phyloP scores from a whole-genome alignment of 345 rosid species.

The Linum lewisii region DNA sequence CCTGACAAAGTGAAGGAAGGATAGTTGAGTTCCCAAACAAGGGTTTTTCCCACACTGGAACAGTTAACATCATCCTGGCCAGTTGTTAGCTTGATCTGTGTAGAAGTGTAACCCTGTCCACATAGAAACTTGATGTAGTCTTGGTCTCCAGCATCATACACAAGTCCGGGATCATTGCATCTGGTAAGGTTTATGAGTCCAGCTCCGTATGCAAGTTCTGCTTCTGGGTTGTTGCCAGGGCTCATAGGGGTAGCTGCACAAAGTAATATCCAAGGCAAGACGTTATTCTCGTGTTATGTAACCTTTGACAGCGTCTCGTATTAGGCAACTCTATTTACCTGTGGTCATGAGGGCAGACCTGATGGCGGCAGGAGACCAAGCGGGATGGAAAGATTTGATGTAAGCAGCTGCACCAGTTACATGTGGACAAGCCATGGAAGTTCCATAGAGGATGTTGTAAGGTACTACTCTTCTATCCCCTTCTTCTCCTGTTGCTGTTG shows the following conservation, averaged over 20 bases:
- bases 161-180: not conserved
- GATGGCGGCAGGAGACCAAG: constrained; percentile 21
- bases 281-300: no score
- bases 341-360: constrained; percentile 19
- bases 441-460: constrained; percentile 22
- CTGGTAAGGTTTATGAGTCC: not conserved
- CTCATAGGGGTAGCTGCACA: not conserved
- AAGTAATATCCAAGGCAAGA: no score
- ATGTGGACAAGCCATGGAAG: constrained; percentile 30
- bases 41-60: not conserved
- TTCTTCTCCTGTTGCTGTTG: constrained; percentile 5
- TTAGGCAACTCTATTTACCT: no score
- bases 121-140: constrained; percentile 1
- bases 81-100: not conserved
- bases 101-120: not conserved
- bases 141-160: not conserved
- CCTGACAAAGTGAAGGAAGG: not conserved
- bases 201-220: constrained; percentile 1
- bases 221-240: not conserved
- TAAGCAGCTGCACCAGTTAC: constrained; percentile 26
- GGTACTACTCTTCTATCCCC: constrained; percentile 7
- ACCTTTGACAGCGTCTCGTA: no score
- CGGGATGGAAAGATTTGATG: constrained; percentile 25
- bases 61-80: not conserved
- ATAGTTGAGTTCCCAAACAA: not conserved